Evolutionary conservation across 2,329 filamentous ascomycete species (phyloP).

Genomic region (Myrmaecium sp.): DNA sequence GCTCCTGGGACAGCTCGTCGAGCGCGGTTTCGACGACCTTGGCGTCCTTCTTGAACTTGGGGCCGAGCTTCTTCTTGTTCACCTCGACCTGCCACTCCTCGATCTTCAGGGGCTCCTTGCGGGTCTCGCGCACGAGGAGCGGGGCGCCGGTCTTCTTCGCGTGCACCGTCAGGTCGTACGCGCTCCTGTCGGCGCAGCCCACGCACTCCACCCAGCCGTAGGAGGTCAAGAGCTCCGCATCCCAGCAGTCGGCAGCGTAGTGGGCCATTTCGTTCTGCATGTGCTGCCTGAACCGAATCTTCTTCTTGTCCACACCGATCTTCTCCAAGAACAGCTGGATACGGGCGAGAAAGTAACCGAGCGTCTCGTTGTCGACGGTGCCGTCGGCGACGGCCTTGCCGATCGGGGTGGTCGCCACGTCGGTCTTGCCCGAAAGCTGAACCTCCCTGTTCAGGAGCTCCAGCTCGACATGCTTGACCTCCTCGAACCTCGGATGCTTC

Average conservation of each 20-base stretch:
- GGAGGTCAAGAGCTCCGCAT: conserved; percentile 77
- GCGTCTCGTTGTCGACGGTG: conserved; percentile 89
- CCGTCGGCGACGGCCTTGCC: conserved; percentile 70
- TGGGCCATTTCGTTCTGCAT: conserved; percentile 87
- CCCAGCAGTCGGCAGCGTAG: conserved; percentile 96
- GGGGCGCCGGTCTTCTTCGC: conserved; percentile 74
- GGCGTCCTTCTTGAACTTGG: conserved; percentile 86
- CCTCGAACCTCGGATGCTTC: conserved; percentile 76
- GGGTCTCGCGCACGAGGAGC: conserved; percentile 67
- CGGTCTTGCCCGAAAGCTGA: conserved; percentile 73
- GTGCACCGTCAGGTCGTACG: conserved; percentile 82
- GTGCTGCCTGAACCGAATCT: conserved; percentile 93
- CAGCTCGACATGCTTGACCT: conserved; percentile 71
- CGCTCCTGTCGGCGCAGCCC: conserved; percentile 87
- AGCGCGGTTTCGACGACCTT: conserved; percentile 72
- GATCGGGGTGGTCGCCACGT: conserved; percentile 55
- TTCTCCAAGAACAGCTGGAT: conserved; percentile 82
- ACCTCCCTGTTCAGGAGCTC: conserved; percentile 69
- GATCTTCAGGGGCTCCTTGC: conserved; percentile 59
- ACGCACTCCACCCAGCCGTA: conserved; percentile 98
- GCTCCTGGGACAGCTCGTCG: conserved; percentile 56
- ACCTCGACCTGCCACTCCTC: conserved; percentile 81
- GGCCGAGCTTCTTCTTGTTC: conserved; percentile 91
- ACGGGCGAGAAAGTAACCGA: conserved; percentile 91
- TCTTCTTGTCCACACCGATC: conserved; percentile 72